These are phyloP conservation scores for Populus tremula DNA, from an alignment of 345 rosid genomes.

Conservation along the genomic window DNA sequence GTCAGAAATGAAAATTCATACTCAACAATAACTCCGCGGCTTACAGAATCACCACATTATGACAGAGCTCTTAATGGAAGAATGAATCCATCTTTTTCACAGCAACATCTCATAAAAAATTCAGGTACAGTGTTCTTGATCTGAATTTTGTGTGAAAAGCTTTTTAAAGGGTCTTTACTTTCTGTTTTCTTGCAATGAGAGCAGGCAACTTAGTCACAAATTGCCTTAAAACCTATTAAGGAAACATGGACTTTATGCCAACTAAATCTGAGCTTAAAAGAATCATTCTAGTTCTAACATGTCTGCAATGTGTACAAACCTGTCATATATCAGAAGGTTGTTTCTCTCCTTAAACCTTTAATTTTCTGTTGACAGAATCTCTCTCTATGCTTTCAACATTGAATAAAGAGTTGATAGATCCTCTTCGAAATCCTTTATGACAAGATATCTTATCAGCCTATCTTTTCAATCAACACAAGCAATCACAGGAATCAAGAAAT, in stretches of 20 bases:
- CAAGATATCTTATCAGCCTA: conserved; percentile 13
- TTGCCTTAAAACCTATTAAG: neutral
- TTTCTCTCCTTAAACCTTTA: neutral
- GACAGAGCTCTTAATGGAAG: conserved; percentile 24
- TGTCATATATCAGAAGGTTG: neutral
- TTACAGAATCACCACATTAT: conserved; percentile 25
- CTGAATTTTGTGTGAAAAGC: neutral
- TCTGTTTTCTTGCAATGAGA: neutral
- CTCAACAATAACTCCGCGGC: conserved; percentile 24
- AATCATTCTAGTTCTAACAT: neutral
- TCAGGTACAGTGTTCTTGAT: conserved; percentile 32
- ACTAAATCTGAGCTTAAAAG: neutral
- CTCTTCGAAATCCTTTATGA: conserved; percentile 32
- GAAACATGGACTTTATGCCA: neutral
- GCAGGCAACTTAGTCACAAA: neutral
- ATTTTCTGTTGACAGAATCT: conserved; percentile 26
- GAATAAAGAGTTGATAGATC: conserved; percentile 31
- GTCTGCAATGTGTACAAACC: neutral
- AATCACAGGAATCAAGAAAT: neutral
- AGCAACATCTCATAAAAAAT: conserved; percentile 24
- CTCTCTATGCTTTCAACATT: conserved; percentile 18
- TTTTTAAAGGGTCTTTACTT: neutral
- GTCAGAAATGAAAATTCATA: conserved; percentile 11
- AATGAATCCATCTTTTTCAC: conserved; percentile 29
- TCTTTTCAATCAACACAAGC: conserved; percentile 7